phyloP scores from a whole-genome alignment of 75 land plant genomes.

The Cunninghamia lanceolata region DNA sequence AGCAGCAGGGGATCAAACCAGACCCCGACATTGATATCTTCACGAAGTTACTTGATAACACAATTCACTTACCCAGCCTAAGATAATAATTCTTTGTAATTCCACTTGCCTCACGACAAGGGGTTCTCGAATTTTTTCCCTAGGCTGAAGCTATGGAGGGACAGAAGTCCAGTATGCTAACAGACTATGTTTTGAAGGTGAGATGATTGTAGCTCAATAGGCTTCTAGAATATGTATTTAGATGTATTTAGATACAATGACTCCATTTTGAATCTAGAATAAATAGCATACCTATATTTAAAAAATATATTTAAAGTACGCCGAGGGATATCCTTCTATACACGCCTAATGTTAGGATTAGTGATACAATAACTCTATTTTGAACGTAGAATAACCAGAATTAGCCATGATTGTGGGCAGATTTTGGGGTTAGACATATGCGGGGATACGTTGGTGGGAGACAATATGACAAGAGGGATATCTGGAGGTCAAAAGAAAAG shows the following conservation, averaged over 20 bases:
- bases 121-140: not conserved
- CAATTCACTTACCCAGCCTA: not conserved
- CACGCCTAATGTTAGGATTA: no score
- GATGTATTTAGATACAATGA: not conserved
- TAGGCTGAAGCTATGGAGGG: constrained; percentile 49
- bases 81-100: not conserved
- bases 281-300: no score
- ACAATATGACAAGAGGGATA: constrained; percentile 20
- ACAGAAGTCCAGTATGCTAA: constrained; percentile 25
- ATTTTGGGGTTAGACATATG: constrained; percentile 21
- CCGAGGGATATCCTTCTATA: no score
- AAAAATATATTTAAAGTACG: no score
- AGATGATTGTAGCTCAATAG: not conserved
- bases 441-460: constrained; percentile 18
- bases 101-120: not conserved
- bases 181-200: constrained; percentile 43
- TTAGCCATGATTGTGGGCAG: constrained; percentile 1
- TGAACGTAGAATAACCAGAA: not conserved
- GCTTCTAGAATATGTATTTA: no score
- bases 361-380: no score
- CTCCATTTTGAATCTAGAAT: no score
- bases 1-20: constrained; percentile 71
- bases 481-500: constrained; percentile 23
- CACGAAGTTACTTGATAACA: not conserved
- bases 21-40: constrained; percentile 88